Percentiles rank a stretch among this genome's conserved stretches.
Conservation (phyloP, 176 grass and related monocot genomes). For the Eleusine coracana region DNA sequence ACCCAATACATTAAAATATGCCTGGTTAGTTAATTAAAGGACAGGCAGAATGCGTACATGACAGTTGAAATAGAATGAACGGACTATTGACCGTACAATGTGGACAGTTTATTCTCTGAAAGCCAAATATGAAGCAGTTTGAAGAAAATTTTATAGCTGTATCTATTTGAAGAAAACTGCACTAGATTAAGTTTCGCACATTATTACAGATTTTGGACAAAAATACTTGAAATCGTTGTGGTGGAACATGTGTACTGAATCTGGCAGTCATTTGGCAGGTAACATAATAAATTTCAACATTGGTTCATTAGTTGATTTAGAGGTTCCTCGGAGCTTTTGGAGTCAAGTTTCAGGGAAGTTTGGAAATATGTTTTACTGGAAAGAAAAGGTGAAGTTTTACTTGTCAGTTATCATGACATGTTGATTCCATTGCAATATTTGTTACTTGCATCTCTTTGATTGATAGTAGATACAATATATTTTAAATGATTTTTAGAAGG, state of each 20-base stretch:
- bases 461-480: no score
- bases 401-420: constrained; percentile 5
- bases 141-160: not conserved
- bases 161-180: not conserved
- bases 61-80: not conserved
- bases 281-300: constrained; percentile 96
- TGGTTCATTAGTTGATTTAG: constrained; percentile 83
- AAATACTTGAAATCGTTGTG: not conserved
- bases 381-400: constrained; percentile 75
- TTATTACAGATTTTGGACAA: not conserved
- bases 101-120: not conserved
- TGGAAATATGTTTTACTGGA: constrained; percentile 98
- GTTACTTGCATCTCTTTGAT: constrained; percentile 14
- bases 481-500: no score
- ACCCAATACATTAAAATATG: not conserved
- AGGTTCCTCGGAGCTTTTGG: constrained; percentile 87
- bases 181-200: not conserved
- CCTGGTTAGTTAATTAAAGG: not conserved
- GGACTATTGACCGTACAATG: not conserved
- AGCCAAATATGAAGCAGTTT: not conserved
- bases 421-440: not conserved
- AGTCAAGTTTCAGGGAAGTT: constrained; percentile 85
- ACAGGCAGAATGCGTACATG: not conserved
- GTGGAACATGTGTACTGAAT: constrained; percentile 7
- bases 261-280: constrained; percentile 43